phyloP scores from a whole-genome alignment of 73 alveolate genomes.

The Blepharisma stoltei region DNA sequence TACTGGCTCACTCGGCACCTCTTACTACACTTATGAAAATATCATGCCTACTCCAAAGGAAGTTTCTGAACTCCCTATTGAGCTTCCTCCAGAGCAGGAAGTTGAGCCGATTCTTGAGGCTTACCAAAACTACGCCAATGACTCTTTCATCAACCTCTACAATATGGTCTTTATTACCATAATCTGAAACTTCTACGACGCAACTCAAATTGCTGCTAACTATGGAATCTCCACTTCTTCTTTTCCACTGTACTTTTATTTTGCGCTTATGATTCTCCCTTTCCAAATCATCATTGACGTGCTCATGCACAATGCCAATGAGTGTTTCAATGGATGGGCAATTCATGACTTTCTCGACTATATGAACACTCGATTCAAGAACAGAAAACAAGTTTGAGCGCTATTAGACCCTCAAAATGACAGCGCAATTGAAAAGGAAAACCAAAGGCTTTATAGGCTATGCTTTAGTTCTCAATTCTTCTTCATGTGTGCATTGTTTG shows the following conservation, averaged over 20 bases:
- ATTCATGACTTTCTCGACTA: conserved; percentile 82
- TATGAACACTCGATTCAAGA: conserved; percentile 58
- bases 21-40: conserved; percentile 25
- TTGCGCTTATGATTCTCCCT: conserved; percentile 71
- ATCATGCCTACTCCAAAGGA: background rate
- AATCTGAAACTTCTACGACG: conserved; percentile 79
- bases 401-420: conserved; percentile 64
- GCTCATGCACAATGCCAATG: conserved; percentile 69
- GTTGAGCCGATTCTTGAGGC: conserved; percentile 59
- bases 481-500: conserved; percentile 68
- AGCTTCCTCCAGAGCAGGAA: conserved; percentile 44
- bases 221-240: conserved; percentile 75
- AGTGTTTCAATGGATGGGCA: conserved; percentile 60
- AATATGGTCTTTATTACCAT: conserved; percentile 54
- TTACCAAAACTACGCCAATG: conserved; percentile 49
- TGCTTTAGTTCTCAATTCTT: conserved; percentile 83
- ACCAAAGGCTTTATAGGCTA: conserved; percentile 58
- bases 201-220: conserved; percentile 52
- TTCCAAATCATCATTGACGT: conserved; percentile 77
- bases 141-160: conserved; percentile 41
- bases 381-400: conserved; percentile 75
- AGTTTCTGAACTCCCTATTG: background rate
- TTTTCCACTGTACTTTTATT: conserved; percentile 66
- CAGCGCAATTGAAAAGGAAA: conserved; percentile 47
- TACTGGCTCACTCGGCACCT: background rate